Evolutionary conservation across 371 early-diverging fungal genomes (phyloP).

Genomic region (Syncephalastrum contaminatum): DNA sequence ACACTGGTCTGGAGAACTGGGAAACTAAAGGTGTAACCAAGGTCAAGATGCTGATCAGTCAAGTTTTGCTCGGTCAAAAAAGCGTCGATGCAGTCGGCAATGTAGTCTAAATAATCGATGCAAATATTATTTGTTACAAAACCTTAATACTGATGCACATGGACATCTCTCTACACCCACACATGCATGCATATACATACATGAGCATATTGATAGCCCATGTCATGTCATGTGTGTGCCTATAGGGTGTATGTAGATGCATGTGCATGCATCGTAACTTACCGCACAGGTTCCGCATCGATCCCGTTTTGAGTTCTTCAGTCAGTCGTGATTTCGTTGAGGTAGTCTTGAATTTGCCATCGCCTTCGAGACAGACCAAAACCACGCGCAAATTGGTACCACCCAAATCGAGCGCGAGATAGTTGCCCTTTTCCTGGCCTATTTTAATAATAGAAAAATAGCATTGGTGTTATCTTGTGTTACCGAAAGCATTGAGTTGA

Average conservation of each 20-base stretch:
- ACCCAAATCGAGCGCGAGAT: constrained; percentile 92
- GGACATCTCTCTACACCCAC: background rate
- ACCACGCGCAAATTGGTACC: constrained; percentile 94
- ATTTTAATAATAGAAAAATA: constrained; percentile 8
- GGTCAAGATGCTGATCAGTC: constrained; percentile 41
- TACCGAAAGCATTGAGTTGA: too few species aligned
- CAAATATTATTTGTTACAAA: too few species aligned
- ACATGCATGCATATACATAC: too few species aligned
- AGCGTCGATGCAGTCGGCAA: constrained; percentile 81
- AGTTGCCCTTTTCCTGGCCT: constrained; percentile 80
- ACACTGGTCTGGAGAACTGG: constrained; percentile 78
- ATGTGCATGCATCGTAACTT: constrained; percentile 3
- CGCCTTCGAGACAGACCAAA: constrained; percentile 73
- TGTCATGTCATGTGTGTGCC: too few species aligned
- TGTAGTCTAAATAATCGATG: constrained; percentile 55
- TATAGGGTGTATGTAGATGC: background rate
- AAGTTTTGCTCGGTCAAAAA: constrained; percentile 69
- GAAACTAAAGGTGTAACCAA: constrained; percentile 95
- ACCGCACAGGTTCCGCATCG: constrained; percentile 47
- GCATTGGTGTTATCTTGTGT: too few species aligned
- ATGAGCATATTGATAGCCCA: too few species aligned
- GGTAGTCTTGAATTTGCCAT: constrained; percentile 56
- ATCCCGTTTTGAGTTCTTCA: constrained; percentile 70
- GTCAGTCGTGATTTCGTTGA: constrained; percentile 81
- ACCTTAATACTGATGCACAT: too few species aligned